Evolutionary conservation across 371 early-diverging fungal genomes (phyloP), one percentile per base, ranked within the genome.

Genomic region (Mucor racemosus): DNA sequence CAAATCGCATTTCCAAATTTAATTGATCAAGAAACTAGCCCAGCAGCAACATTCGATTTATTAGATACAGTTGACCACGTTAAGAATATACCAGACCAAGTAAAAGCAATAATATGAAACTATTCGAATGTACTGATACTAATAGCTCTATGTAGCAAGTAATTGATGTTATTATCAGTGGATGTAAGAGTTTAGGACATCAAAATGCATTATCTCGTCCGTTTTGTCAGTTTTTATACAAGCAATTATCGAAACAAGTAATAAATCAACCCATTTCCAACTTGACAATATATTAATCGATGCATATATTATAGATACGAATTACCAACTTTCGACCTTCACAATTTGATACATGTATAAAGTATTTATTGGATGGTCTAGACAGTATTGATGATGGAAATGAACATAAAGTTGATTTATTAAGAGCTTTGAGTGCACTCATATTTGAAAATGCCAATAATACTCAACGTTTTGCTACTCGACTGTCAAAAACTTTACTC

Each of bases 201-300:
- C 38, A 69, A 13, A 38, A 77, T 44, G 75, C 77, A 33, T 55
- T 65, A 0, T 72, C 74, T 56, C 71, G 81, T 36, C 54, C 78
- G 6, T 81, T 84, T 60, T 82, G 80, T 62, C 75, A 75, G 46
- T 78, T 86, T 39, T 68, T 84, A 42, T 81, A 76, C 55, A 82
- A 77, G 44, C 69, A 76, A 26, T 69, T 71, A 39, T 73, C 78
- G n/a, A 84, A 82, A 71, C 81, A 81, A 65, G 80, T 72, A 61
- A 70, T 55, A 15, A 42, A 26, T 34, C 42, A 26, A 55, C 21
- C 26, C n/a, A 7, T 8, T 11, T 13, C 35, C 41, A 10, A 50
- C 46, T 57, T 7, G 26, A 26, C 1, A 26, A 26, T 26, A 6
- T 6, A 14, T 38, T 38, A 38, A 31, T 53, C 31, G 5, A 53